Evolutionary conservation across 495 filamentous ascomycete species (phyloP), one percentile per base, ranked within the genome.

Genomic region (Arthonia radiata): DNA sequence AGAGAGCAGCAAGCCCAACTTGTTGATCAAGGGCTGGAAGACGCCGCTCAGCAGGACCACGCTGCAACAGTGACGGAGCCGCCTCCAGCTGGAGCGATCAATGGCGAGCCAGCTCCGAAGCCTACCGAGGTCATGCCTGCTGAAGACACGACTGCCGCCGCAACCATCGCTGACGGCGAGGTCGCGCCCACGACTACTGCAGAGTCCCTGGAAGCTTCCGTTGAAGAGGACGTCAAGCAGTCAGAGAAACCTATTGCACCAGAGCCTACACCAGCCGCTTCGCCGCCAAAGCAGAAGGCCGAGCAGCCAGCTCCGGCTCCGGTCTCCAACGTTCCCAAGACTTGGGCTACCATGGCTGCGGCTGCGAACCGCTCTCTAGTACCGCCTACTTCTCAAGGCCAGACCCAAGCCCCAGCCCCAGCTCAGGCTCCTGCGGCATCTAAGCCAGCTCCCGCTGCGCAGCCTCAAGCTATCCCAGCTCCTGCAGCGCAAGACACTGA

Each of bases 321-420:
- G 4, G 52, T 50, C 36, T 53, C 66, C 17, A 38, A 57, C 11
- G 64, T 56, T 39, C 68, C 68, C 16, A 80, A 82, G 64, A 91
- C 78, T 17, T 94, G 89, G 89, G 86, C 86, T 16, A 86, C 56
- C 50, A 66, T 86, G 6, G 61, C 62, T 33, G 71, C 67, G 7
- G 57, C 57, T 35, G 57, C 41, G 29, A 25, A 46, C 43, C 30
- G 43, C 30, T 42, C 33, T 26, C 42, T 43, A 11, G 42, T 40
- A 12, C 36, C 57, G 8, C 40, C 50, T 15, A 32, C 51, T 17
- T 31, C 49, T 28, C 43, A 47, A 35, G 6, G 43, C 3, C 37
- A 6, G 6, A 6, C 19, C 11, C 7, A 7, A 7, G 19, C 11
- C 11, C 19, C 19, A 11, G 6, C 19, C 7, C 6, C 37, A 6